Percentiles rank a stretch among this genome's conserved stretches.
Evolutionary conservation across 2,329 filamentous ascomycete genomes (phyloP).

Genomic region (Trichoderma afroharzianum): DNA sequence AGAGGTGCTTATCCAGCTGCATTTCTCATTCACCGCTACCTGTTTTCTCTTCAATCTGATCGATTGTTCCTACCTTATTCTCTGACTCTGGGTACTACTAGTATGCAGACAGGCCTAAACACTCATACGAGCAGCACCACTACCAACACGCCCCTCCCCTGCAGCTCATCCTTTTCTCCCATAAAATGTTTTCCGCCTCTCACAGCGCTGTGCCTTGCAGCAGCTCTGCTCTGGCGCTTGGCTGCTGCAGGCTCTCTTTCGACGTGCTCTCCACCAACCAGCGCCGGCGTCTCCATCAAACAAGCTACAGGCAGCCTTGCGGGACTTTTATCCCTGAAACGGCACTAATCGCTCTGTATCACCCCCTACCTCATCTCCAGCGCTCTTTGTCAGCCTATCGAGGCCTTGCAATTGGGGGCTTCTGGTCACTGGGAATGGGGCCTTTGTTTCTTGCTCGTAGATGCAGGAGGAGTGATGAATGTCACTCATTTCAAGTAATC

Average conservation of each 20-base stretch:
- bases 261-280: conserved; percentile 1
- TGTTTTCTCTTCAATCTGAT: background rate
- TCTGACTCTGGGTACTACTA: too few relatives aligned
- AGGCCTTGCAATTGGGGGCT: background rate
- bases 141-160: background rate
- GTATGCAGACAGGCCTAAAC: background rate
- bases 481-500: conserved; percentile 3
- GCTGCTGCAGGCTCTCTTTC: background rate
- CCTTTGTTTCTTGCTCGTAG: background rate
- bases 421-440: background rate
- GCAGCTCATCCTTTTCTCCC: background rate
- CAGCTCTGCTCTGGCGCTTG: background rate
- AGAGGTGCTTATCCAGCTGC: too few relatives aligned
- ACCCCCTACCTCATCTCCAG: conserved; percentile 16
- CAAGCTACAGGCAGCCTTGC: conserved; percentile 13
- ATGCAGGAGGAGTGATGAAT: background rate
- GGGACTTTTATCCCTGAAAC: conserved; percentile 17
- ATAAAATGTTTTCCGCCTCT: background rate
- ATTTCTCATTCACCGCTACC: background rate
- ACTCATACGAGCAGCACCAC: background rate
- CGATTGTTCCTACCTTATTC: background rate
- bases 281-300: conserved; percentile 11
- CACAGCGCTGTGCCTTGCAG: conserved; percentile 14
- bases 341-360: conserved; percentile 9
- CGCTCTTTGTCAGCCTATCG: conserved; percentile 11